A percentile compares a stretch with the other conserved stretches of the same genome.
Conservation (phyloP, 495 filamentous ascomycete species). For the Aspergillus affinis region DNA sequence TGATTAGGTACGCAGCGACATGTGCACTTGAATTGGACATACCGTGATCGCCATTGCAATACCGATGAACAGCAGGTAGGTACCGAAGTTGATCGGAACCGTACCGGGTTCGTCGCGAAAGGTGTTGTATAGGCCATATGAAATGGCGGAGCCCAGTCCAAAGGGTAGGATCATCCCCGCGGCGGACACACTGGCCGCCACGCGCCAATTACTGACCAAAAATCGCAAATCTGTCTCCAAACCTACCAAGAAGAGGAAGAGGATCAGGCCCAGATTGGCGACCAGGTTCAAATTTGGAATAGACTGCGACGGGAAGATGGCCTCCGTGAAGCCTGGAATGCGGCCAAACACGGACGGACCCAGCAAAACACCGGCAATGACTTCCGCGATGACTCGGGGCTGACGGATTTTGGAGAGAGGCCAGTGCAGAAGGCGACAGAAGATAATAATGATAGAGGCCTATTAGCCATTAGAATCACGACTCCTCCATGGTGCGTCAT, state of each 20-base stretch:
- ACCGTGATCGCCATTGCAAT: slow-evolving; percentile 92
- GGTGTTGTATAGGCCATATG: slow-evolving; percentile 80
- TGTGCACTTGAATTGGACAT: slow-evolving; percentile 16
- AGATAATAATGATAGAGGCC: slow-evolving; percentile 86
- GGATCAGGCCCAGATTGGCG: slow-evolving; percentile 84
- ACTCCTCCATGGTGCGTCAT: background rate
- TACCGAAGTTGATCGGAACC: slow-evolving; percentile 69
- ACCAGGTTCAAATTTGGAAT: slow-evolving; percentile 76
- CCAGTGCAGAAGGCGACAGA: slow-evolving; percentile 80
- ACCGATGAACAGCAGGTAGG: slow-evolving; percentile 90
- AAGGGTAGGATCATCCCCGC: slow-evolving; percentile 84
- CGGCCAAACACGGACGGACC: slow-evolving; percentile 85
- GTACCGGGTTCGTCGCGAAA: slow-evolving; percentile 66
- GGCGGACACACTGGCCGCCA: slow-evolving; percentile 77
- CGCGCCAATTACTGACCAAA: slow-evolving; percentile 80
- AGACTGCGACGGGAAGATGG: slow-evolving; percentile 74
- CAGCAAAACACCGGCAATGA: slow-evolving; percentile 87
- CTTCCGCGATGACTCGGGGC: slow-evolving; percentile 92
- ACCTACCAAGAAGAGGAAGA: slow-evolving; percentile 92
- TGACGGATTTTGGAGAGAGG: slow-evolving; percentile 86
- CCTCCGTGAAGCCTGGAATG: slow-evolving; percentile 73
- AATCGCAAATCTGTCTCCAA: slow-evolving; percentile 91
- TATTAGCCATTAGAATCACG: slow-evolving; percentile 30
- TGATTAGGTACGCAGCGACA: background rate
- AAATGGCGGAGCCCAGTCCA: slow-evolving; percentile 69